A percentile compares a stretch with the other conserved stretches of the same genome.
phyloP scores from a whole-genome alignment of 116 monocot species.

The Thalassia testudinum region DNA sequence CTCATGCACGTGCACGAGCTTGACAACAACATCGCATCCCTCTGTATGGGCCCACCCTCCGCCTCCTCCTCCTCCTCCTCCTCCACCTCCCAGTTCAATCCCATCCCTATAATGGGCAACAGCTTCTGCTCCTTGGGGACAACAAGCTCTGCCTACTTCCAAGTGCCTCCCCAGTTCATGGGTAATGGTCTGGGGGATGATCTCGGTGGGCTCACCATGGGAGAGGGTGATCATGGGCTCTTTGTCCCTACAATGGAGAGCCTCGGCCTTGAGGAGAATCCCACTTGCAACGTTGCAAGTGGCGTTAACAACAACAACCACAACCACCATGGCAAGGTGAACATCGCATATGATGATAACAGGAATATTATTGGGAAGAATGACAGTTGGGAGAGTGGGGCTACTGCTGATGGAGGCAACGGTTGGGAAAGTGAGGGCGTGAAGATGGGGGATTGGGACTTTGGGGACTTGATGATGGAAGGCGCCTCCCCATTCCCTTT shows the following conservation, averaged over 20 bases:
- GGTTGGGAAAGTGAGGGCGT: constrained; percentile 28
- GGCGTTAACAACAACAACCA: constrained; percentile 4
- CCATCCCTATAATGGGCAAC: background rate
- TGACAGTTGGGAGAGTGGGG: background rate
- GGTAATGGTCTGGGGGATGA: too few relatives aligned
- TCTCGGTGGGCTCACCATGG: background rate
- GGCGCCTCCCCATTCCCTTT: constrained; percentile 62
- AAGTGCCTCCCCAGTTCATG: background rate
- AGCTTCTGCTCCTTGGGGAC: background rate
- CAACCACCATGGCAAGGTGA: background rate
- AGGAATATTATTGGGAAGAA: background rate
- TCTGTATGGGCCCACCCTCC: background rate
- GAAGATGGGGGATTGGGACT: constrained; percentile 62
- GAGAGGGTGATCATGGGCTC: constrained; percentile 4
- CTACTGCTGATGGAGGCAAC: constrained; percentile 9
- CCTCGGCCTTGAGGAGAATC: constrained; percentile 21
- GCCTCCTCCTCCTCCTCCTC: constrained; percentile 1
- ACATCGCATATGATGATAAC: background rate
- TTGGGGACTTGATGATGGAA: constrained; percentile 60
- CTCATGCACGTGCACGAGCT: background rate
- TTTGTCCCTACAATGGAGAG: constrained; percentile 25
- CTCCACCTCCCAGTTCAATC: background rate
- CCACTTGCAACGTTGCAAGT: background rate
- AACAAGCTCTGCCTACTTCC: background rate
- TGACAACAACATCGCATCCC: background rate